Conservation (phyloP, 1,139 yeast species). For the Pichia sp. region DNA sequence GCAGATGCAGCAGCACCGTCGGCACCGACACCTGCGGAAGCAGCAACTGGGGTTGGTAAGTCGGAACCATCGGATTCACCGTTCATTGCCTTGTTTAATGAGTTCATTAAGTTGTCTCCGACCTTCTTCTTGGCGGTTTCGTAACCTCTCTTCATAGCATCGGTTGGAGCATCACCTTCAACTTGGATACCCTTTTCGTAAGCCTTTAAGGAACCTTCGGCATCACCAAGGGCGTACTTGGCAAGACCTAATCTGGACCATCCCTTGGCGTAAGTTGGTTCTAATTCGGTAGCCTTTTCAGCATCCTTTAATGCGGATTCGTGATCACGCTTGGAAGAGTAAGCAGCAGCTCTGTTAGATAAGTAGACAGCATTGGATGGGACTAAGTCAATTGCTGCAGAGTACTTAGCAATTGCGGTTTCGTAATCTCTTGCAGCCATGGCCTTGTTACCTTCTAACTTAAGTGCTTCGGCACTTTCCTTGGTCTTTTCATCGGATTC, state of each 20-base stretch:
- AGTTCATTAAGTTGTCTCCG: constrained; percentile 62
- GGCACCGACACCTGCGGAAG: constrained; percentile 30
- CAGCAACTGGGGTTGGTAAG: constrained; percentile 29
- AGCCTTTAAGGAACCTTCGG: constrained; percentile 87
- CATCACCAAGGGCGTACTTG: constrained; percentile 83
- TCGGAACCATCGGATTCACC: constrained; percentile 26
- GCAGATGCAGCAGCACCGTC: constrained; percentile 41
- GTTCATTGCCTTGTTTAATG: constrained; percentile 28
- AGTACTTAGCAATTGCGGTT: constrained; percentile 71
- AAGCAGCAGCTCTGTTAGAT: constrained; percentile 97
- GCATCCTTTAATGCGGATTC: constrained; percentile 85
- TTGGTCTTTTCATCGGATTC: constrained; percentile 49
- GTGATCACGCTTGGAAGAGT: constrained; percentile 74
- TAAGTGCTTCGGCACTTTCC: constrained; percentile 78
- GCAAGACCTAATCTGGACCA: constrained; percentile 96
- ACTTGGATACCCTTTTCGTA: constrained; percentile 82
- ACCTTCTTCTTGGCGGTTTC: constrained; percentile 90
- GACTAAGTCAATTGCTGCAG: constrained; percentile 74
- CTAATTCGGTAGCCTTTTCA: constrained; percentile 69
- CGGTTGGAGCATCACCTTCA: constrained; percentile 84
- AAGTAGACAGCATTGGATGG: constrained; percentile 78
- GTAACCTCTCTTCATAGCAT: constrained; percentile 90
- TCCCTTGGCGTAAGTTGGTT: constrained; percentile 85
- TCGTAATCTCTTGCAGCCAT: constrained; percentile 78
- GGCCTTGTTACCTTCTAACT: constrained; percentile 85